Conservation (phyloP, 2,329 filamentous ascomycete genomes). For the Cytospora piceae region DNA sequence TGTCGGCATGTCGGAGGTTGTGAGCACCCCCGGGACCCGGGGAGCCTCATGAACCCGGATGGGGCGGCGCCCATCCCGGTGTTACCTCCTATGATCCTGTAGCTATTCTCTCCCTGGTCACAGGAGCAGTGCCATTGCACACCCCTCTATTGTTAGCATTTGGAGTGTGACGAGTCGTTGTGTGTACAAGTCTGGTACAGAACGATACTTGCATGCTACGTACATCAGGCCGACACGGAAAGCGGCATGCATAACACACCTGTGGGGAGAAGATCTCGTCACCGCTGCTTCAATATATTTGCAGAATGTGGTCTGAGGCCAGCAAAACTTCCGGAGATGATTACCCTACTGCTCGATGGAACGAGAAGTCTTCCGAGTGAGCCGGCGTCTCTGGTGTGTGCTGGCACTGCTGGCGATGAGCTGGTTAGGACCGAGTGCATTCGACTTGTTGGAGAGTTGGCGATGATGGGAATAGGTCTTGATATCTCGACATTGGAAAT, state of each 20-base stretch:
- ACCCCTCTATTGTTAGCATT: neutral
- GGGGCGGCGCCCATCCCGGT: neutral
- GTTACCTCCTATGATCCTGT: conserved; percentile 6
- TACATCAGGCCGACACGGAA: neutral
- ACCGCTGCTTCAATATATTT: neutral
- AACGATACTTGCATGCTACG: conserved; percentile 8
- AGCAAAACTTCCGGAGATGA: neutral
- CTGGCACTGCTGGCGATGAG: neutral
- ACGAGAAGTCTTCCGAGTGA: neutral
- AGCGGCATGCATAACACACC: neutral
- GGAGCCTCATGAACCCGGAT: conserved; percentile 5
- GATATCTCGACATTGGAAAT: neutral
- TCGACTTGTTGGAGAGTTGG: neutral
- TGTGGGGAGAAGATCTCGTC: neutral
- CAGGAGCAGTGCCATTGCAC: neutral
- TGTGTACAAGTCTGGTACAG: conserved; percentile 10
- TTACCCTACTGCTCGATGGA: neutral
- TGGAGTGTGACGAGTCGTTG: neutral
- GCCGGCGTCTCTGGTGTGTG: neutral
- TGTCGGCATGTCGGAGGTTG: conserved; percentile 27
- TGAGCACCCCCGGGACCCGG: conserved; percentile 3
- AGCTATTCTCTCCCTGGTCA: conserved; percentile 1
- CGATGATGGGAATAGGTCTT: too few relatives aligned
- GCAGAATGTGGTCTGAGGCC: neutral
- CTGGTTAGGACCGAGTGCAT: neutral